A percentile compares a stretch with the other conserved stretches of the same genome.
These are phyloP conservation scores for Oryza punctata DNA, from an alignment of 176 grass and related monocot species.

Conservation along the genomic window DNA sequence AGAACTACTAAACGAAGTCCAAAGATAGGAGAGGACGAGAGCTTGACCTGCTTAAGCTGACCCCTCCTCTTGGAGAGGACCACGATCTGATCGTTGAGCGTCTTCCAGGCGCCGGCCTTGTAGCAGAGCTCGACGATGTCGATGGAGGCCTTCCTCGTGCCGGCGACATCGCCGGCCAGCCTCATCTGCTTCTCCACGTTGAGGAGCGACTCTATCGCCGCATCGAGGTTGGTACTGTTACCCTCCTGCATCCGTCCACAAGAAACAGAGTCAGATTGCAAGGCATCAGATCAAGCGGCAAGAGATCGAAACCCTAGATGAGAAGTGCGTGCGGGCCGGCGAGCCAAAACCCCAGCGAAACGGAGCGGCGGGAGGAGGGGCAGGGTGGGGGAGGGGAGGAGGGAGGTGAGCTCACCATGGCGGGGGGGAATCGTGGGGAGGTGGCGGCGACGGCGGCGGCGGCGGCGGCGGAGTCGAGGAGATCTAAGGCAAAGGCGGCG, in stretches of 20 bases:
- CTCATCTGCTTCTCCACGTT: conserved; percentile 97
- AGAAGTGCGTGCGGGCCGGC: neutral
- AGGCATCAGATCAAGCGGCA: neutral
- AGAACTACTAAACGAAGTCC: neutral
- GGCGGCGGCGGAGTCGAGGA: conserved; percentile 1
- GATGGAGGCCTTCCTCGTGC: conserved; percentile 80
- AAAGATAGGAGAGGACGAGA: neutral
- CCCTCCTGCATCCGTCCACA: conserved; percentile 51
- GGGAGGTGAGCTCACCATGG: conserved; percentile 37
- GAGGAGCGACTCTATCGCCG: conserved; percentile 78
- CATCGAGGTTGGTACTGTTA: conserved; percentile 63
- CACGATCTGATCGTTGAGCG: conserved; percentile 92
- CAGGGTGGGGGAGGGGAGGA: neutral
- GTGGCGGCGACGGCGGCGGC: neutral
- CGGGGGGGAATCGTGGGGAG: neutral
- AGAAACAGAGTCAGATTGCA: neutral
- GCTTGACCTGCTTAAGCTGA: conserved; percentile 86
- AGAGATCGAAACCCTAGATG: conserved; percentile 36
- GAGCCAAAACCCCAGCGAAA: neutral
- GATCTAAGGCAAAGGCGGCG: conserved; percentile 8
- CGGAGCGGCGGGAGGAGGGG: neutral
- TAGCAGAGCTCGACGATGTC: conserved; percentile 97
- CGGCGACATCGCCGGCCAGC: conserved; percentile 76
- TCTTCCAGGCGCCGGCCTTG: conserved; percentile 85
- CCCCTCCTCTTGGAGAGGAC: conserved; percentile 92